Conservation (phyloP, 805 yeast species). For the Starmerella apis region DNA sequence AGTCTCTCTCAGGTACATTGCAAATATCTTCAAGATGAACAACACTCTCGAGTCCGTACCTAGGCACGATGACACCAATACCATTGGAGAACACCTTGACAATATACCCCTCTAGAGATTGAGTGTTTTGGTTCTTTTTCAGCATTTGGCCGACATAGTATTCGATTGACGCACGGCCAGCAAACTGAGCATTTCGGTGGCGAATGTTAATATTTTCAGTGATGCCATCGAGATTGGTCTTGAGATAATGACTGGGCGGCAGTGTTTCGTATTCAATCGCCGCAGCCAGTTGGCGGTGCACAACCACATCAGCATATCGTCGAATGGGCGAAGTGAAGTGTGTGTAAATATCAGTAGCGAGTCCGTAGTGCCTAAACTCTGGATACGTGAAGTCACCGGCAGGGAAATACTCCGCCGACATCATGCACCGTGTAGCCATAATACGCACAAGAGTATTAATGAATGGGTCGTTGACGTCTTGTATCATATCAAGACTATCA, state of each 20-base stretch:
- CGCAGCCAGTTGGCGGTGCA: constrained; percentile 95
- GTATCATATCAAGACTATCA: constrained; percentile 82
- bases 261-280: constrained; percentile 88
- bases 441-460: constrained; percentile 89
- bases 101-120: constrained; percentile 64
- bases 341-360: constrained; percentile 94
- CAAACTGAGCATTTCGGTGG: constrained; percentile 97
- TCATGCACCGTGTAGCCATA: constrained; percentile 98
- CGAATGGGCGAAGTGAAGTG: constrained; percentile 98
- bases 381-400: constrained; percentile 82
- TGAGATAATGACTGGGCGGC: constrained; percentile 75
- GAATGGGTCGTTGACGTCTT: constrained; percentile 72
- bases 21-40: constrained; percentile 67
- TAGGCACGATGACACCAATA: constrained; percentile 86
- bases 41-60: constrained; percentile 90
- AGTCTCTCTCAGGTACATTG: constrained; percentile 45
- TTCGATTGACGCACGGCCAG: constrained; percentile 96
- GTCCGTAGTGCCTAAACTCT: constrained; percentile 91
- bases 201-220: constrained; percentile 83
- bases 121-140: constrained; percentile 67
- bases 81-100: constrained; percentile 91
- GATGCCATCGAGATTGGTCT: constrained; percentile 76
- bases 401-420: constrained; percentile 96
- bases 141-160: constrained; percentile 97
- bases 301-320: constrained; percentile 95